phyloP scores from a whole-genome alignment of 2,329 filamentous ascomycete genomes.

The Gnomoniopsis sp. region DNA sequence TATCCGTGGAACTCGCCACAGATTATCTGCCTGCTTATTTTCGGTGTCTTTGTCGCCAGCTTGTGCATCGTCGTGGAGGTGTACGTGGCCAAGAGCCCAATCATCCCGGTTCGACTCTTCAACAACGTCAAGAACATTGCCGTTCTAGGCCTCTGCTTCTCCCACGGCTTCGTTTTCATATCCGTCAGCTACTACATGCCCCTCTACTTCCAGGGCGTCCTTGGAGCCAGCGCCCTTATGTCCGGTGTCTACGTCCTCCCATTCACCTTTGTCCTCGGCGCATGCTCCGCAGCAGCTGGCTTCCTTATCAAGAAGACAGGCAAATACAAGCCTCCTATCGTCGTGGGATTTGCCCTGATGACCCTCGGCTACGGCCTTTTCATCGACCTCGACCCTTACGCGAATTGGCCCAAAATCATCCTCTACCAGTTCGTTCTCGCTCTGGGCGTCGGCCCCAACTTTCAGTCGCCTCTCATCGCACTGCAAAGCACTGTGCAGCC shows the following conservation, averaged over 20 bases:
- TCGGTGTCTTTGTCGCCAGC: slow-evolving; percentile 47
- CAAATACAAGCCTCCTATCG: slow-evolving; percentile 54
- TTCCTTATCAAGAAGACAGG: slow-evolving; percentile 50
- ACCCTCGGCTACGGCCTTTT: slow-evolving; percentile 57
- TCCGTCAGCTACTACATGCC: slow-evolving; percentile 68
- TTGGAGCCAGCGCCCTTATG: slow-evolving; percentile 56
- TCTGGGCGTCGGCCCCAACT: slow-evolving; percentile 60
- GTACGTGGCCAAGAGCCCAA: slow-evolving; percentile 59
- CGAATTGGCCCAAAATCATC: slow-evolving; percentile 45
- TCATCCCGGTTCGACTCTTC: slow-evolving; percentile 68
- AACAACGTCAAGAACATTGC: slow-evolving; percentile 52
- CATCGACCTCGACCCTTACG: slow-evolving; percentile 50
- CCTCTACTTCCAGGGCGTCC: slow-evolving; percentile 68
- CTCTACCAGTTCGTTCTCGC: slow-evolving; percentile 58
- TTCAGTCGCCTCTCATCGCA: slow-evolving; percentile 60
- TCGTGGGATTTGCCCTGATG: slow-evolving; percentile 50
- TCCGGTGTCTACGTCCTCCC: slow-evolving; percentile 63
- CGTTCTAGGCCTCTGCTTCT: slow-evolving; percentile 43
- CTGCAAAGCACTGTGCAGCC: slow-evolving; percentile 60
- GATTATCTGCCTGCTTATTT: slow-evolving; percentile 61
- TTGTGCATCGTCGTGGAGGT: slow-evolving; percentile 61
- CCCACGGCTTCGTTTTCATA: slow-evolving; percentile 58
- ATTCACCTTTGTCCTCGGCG: slow-evolving; percentile 47
- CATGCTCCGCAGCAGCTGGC: slow-evolving; percentile 40
- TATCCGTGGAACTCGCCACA: slow-evolving; percentile 59